Evolutionary conservation across 2,329 filamentous ascomycete genomes (phyloP).

Genomic region (Trichoderma sp.): DNA sequence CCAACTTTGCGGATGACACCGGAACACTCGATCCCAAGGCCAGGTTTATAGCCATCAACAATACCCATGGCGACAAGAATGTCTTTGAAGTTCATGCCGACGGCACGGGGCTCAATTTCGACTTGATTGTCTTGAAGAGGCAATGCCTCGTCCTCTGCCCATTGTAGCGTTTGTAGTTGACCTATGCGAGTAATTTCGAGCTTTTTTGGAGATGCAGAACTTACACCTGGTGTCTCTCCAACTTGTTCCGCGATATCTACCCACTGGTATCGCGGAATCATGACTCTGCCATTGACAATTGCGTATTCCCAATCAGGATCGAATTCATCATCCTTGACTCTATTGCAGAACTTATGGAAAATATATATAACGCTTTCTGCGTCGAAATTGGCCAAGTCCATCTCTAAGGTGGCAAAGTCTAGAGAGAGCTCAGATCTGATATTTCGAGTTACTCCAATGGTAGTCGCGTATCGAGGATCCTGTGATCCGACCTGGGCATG

Average conservation of each 20-base stretch:
- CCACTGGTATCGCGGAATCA: conserved; percentile 8
- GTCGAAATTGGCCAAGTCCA: neutral
- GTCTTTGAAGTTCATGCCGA: conserved; percentile 22
- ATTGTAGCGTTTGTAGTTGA: neutral
- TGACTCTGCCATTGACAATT: neutral
- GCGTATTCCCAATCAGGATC: conserved; percentile 6
- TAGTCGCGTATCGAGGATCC: conserved; percentile 13
- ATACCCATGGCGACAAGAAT: conserved; percentile 18
- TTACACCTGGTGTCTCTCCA: neutral
- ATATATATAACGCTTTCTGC: neutral
- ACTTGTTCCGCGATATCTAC: neutral
- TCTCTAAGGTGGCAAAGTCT: conserved; percentile 20
- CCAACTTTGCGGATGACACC: conserved; percentile 25
- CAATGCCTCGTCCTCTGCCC: neutral
- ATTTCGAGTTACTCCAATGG: conserved; percentile 12
- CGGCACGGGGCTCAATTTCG: neutral
- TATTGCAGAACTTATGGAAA: neutral
- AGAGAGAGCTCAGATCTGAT: conserved; percentile 11
- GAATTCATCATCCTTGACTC: neutral
- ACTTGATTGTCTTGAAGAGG: neutral
- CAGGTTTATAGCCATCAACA: conserved; percentile 11
- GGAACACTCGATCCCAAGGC: conserved; percentile 31
- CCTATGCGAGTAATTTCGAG: neutral
- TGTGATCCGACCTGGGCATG: conserved; percentile 8
- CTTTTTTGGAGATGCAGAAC: neutral